phyloP scores from a whole-genome alignment of 768 basidiomycete species.

The Cyclocybe aegerita region DNA sequence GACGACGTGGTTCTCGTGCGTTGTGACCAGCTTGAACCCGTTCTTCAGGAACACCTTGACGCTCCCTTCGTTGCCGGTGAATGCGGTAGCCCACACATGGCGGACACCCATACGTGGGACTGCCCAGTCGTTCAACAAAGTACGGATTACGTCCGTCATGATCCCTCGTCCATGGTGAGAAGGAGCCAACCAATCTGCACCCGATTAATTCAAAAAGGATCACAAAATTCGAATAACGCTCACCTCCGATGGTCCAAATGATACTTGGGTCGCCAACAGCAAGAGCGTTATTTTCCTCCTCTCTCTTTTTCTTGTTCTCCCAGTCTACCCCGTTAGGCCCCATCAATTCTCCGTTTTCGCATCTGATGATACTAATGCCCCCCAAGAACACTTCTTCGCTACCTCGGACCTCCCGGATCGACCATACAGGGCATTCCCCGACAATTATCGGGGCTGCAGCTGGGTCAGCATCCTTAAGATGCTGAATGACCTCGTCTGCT shows the following conservation, averaged over 20 bases:
- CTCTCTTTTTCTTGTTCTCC: constrained; percentile 33
- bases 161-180: constrained; percentile 69
- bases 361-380: constrained; percentile 37
- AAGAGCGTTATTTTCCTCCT: constrained; percentile 40
- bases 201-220: background rate
- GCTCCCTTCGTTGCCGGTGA: constrained; percentile 58
- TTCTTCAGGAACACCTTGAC: constrained; percentile 51
- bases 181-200: constrained; percentile 58
- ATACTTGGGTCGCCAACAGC: constrained; percentile 52
- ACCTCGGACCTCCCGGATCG: constrained; percentile 52
- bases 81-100: constrained; percentile 42
- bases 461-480: constrained; percentile 27
- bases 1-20: constrained; percentile 13
- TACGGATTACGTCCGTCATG: constrained; percentile 64
- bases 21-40: constrained; percentile 21
- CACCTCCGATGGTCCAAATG: constrained; percentile 64
- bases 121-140: constrained; percentile 57
- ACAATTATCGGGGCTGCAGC: constrained; percentile 30
- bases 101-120: constrained; percentile 63
- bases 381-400: constrained; percentile 61
- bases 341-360: constrained; percentile 19
- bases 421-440: constrained; percentile 45
- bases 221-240: constrained; percentile 9
- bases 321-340: constrained; percentile 24
- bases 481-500: constrained; percentile 29